Evolutionary conservation across 805 yeast genomes (phyloP).

Genomic region (Wickerhamomyces bovis): DNA sequence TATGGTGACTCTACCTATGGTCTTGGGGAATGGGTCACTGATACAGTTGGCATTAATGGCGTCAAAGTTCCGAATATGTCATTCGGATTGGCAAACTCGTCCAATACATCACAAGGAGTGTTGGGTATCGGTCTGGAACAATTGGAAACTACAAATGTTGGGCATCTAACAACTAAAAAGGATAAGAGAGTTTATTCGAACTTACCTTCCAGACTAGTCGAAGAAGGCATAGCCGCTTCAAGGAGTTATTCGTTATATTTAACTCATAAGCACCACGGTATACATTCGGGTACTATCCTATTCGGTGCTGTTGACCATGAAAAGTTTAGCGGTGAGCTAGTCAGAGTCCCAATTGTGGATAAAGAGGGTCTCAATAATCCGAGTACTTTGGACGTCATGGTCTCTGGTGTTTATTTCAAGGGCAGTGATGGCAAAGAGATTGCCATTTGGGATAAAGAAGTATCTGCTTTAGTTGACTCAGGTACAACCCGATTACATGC

Average conservation of each 20-base stretch:
- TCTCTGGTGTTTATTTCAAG: too few species aligned
- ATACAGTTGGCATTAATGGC: conserved; percentile 45
- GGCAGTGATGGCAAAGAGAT: too few species aligned
- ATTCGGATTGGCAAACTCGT: conserved; percentile 59
- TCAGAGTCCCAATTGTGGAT: conserved; percentile 27
- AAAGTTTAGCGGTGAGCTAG: conserved; percentile 35
- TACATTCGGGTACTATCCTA: conserved; percentile 39
- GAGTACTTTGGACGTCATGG: conserved; percentile 29
- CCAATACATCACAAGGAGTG: conserved; percentile 58
- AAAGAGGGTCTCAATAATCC: conserved; percentile 33
- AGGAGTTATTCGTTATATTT: conserved; percentile 55
- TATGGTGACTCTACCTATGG: conserved; percentile 48
- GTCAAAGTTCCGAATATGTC: conserved; percentile 42
- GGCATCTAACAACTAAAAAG: too few species aligned
- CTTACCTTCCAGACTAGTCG: conserved; percentile 51
- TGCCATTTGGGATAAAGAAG: too few species aligned
- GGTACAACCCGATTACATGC: too few species aligned
- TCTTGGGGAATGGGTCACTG: conserved; percentile 56
- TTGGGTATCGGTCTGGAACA: conserved; percentile 61
- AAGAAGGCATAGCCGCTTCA: conserved; percentile 44
- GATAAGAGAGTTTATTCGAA: conserved; percentile 28
- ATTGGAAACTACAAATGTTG: conserved; percentile 46
- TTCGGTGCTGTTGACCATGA: conserved; percentile 61
- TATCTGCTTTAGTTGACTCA: too few species aligned
- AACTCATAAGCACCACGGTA: conserved; percentile 17